These are phyloP conservation scores for Trichoderma sp. DNA, from an alignment of 2,329 filamentous ascomycete genomes.

Conservation along the genomic window DNA sequence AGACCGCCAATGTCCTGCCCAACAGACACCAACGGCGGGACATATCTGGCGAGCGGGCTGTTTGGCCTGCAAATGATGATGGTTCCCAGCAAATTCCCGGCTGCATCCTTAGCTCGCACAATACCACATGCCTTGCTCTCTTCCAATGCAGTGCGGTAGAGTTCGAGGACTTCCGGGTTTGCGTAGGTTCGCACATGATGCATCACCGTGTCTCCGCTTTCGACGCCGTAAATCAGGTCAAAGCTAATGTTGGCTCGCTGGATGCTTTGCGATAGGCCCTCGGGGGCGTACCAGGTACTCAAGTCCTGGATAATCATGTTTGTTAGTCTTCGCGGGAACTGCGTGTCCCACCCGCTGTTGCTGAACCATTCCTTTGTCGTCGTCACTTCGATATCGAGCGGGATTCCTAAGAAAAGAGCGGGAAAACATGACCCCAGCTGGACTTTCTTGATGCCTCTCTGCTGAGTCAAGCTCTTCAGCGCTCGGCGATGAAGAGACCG, in stretches of 20 bases:
- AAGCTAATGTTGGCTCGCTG: slow-evolving; percentile 72
- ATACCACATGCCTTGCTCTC: slow-evolving; percentile 73
- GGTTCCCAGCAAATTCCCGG: slow-evolving; percentile 68
- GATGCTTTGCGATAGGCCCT: slow-evolving; percentile 71
- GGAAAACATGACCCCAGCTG: slow-evolving; percentile 80
- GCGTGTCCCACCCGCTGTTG: slow-evolving; percentile 82
- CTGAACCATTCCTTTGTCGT: slow-evolving; percentile 74
- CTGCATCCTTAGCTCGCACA: slow-evolving; percentile 71
- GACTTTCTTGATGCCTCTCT: slow-evolving; percentile 70
- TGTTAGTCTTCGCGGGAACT: slow-evolving; percentile 53
- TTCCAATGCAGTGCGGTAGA: slow-evolving; percentile 72
- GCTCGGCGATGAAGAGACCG: slow-evolving; percentile 85
- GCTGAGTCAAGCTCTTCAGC: slow-evolving; percentile 67
- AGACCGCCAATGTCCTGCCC: slow-evolving; percentile 67
- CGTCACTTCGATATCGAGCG: slow-evolving; percentile 49
- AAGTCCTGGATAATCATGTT: slow-evolving; percentile 74
- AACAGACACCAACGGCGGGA: slow-evolving; percentile 64
- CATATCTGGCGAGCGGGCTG: slow-evolving; percentile 64
- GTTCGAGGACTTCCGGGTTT: slow-evolving; percentile 72
- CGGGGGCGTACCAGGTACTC: slow-evolving; percentile 69
- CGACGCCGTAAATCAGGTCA: slow-evolving; percentile 76
- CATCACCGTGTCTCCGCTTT: slow-evolving; percentile 70
- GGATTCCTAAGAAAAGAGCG: slow-evolving; percentile 82
- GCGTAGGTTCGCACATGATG: slow-evolving; percentile 71
- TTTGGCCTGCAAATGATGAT: slow-evolving; percentile 74